Percentiles rank a stretch among this genome's conserved stretches.
These are phyloP conservation scores for Rutidosis leptorrhynchoides DNA, from an alignment of 129 eudicot species.

Conservation along the genomic window DNA sequence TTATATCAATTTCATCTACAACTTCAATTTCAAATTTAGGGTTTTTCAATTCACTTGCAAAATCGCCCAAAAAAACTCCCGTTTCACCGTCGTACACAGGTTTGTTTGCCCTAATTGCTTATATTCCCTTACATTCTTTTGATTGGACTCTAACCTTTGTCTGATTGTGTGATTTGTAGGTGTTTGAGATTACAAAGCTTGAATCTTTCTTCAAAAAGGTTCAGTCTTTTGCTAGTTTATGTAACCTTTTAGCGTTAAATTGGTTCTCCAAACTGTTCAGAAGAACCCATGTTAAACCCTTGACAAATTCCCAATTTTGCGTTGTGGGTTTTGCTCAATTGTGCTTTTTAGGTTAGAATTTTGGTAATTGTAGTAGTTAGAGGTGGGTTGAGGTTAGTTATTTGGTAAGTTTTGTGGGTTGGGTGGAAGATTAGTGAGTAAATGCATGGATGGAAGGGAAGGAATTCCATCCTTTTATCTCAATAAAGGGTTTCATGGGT, in stretches of 20 bases:
- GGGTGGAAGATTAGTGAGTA: slow-evolving; percentile 39
- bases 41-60: no score
- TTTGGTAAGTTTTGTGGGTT: slow-evolving; percentile 22
- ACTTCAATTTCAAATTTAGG: no score
- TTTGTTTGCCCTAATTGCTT: no score
- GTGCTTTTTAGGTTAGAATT: slow-evolving; percentile 30
- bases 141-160: slow-evolving; percentile 11
- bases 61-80: no score
- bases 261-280: slow-evolving; percentile 16
- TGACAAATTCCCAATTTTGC: background rate
- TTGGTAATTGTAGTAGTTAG: background rate
- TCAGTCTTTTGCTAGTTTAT: slow-evolving; percentile 12
- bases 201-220: slow-evolving; percentile 22
- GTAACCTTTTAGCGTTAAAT: background rate
- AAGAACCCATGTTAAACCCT: slow-evolving; percentile 51
- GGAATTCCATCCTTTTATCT: slow-evolving; percentile 81
- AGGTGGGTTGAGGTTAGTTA: slow-evolving; percentile 15
- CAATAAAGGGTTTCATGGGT: slow-evolving; percentile 61
- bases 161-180: slow-evolving; percentile 8
- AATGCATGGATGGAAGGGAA: slow-evolving; percentile 99
- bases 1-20: no score
- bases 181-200: slow-evolving; percentile 22
- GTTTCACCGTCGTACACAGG: no score
- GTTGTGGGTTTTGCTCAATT: slow-evolving; percentile 37
- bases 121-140: no score